Evolutionary conservation across 768 basidiomycete genomes (phyloP), one percentile per base, ranked within the genome.

Genomic region (Phanerochaete carnosa): DNA sequence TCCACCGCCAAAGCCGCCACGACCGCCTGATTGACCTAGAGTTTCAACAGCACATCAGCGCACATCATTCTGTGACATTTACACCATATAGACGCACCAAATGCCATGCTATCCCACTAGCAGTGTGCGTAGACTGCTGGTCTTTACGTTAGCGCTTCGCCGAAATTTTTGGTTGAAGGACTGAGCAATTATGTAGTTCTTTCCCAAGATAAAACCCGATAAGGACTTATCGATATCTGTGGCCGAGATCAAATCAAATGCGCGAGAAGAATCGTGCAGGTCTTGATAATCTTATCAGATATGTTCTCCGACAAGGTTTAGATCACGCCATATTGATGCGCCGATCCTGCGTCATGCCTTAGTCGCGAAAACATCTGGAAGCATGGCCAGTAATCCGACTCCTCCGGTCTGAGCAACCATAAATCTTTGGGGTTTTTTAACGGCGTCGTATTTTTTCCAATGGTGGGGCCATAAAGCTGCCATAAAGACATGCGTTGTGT

Each of bases 11-110:
- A 72, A 69, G 33, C 72, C 72, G 55, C 91, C 91, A 63, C 92
- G 87, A 68, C 87, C 86, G 62, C 92, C 92, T 73, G 89, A 80
- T 77, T 69, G 77, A 66, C 84, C 85, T 83, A 55, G 13, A 55
- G 62, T 32, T 57, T 26, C 37, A 43, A 15, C 37, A 45, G 33
- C 35, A 23, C 11, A 19, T 55, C 16, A 55, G 43, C 35, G 11
- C 30, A 53, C 19, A 59, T 4, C 35, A 16, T 1, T 33, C 26
- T 5, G 19, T 15, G 13, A 46, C 55, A 11, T 19, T 25, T 5
- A 11, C n/a, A 25, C 54, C 22, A 13, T 26, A 3, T 37, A 23
- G 15, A 53, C 70, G 19, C 35, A 74, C 73, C 73, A 43, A 72
- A 74, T 65, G 73, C 70, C 73, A 74, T 74, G n/a, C 45, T 59